Conservation (phyloP, 1,284 basidiomycete genomes). For the Microbotryum silenes-acaulis region DNA sequence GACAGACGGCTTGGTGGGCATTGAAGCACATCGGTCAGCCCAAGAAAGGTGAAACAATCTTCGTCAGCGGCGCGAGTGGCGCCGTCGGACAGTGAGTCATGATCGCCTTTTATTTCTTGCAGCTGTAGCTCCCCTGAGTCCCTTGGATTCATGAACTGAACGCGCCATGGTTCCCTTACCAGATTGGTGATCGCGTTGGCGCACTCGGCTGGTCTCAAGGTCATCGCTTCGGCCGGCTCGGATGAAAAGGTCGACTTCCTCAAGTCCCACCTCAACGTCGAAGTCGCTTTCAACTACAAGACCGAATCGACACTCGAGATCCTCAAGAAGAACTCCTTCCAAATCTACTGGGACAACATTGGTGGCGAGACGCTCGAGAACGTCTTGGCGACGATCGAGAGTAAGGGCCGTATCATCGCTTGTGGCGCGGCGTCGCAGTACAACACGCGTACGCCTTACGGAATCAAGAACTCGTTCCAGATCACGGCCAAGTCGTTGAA, state of each 20-base stretch:
- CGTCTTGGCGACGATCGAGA: slow-evolving; percentile 18
- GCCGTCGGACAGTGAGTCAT: neutral
- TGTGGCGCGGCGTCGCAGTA: slow-evolving; percentile 7
- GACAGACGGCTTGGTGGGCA: slow-evolving; percentile 22
- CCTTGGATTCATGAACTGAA: neutral
- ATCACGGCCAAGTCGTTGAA: slow-evolving; percentile 67
- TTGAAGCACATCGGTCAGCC: slow-evolving; percentile 48
- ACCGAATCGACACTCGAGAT: slow-evolving; percentile 34
- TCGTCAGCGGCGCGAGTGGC: slow-evolving; percentile 42
- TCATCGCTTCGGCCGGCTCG: slow-evolving; percentile 75
- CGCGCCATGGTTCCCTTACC: neutral
- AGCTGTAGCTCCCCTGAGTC: too few species aligned
- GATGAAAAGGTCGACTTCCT: slow-evolving; percentile 60
- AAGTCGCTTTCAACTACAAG: slow-evolving; percentile 81
- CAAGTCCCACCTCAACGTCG: slow-evolving; percentile 62
- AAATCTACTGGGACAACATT: slow-evolving; percentile 30
- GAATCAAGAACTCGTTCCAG: slow-evolving; percentile 44
- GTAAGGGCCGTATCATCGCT: slow-evolving; percentile 22
- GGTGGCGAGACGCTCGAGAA: slow-evolving; percentile 29
- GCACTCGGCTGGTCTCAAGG: slow-evolving; percentile 47
- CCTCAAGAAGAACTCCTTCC: slow-evolving; percentile 16
- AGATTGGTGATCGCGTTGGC: slow-evolving; percentile 28
- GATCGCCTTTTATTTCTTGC: too few species aligned
- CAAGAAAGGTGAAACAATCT: slow-evolving; percentile 64
- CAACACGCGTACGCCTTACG: slow-evolving; percentile 30